A percentile compares a stretch with the other conserved stretches of the same genome.
phyloP scores from a whole-genome alignment of 345 rosid species.

The Erysimum cheiranthoides region DNA sequence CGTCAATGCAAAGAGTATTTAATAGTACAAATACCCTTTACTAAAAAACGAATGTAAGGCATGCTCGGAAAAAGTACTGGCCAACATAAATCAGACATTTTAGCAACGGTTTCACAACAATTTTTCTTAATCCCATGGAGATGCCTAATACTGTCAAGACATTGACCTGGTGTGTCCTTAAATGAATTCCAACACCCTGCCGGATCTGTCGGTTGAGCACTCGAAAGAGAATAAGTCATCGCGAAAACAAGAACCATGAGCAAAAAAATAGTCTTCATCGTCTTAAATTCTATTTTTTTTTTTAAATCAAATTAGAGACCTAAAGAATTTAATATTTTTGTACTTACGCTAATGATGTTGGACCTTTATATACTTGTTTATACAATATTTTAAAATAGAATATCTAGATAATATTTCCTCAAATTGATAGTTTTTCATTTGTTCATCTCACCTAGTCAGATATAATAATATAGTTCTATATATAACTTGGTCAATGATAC shows the following conservation, averaged over 20 bases:
- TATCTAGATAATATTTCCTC: too few species aligned
- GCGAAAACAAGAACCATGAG: neutral
- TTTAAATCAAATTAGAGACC: too few species aligned
- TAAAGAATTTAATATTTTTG: too few species aligned
- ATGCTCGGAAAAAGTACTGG: neutral
- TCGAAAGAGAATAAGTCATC: neutral
- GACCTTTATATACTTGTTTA: too few species aligned
- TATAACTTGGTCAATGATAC: too few species aligned
- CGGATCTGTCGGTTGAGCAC: conserved; percentile 5
- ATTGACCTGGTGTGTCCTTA: neutral
- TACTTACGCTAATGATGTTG: too few species aligned
- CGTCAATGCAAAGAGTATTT: neutral
- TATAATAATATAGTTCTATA: too few species aligned
- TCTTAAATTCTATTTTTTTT: neutral
- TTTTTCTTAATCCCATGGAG: conserved; percentile 11
- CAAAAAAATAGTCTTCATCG: neutral
- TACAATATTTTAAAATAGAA: too few species aligned
- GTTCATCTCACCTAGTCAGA: too few species aligned
- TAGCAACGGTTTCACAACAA: neutral
- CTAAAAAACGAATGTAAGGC: conserved; percentile 8
- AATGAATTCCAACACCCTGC: neutral
- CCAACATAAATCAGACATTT: conserved; percentile 13
- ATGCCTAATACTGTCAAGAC: neutral
- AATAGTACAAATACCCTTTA: neutral
- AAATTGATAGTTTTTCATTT: too few species aligned